Evolutionary conservation across 2,329 filamentous ascomycete species (phyloP).

Genomic region (Plectosphaerella plurivora): DNA sequence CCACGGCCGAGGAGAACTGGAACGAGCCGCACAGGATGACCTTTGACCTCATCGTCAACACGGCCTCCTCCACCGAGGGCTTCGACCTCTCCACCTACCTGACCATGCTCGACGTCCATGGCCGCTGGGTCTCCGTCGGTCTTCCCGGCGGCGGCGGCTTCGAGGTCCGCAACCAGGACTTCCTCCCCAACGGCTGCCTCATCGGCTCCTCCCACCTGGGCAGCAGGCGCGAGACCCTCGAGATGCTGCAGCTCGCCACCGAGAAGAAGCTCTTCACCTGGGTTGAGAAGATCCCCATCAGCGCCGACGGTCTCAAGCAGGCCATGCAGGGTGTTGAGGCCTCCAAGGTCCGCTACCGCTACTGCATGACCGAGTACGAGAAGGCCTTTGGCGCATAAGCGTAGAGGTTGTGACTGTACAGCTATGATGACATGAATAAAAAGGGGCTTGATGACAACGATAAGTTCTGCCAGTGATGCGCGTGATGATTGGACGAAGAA

Average conservation of each 20-base stretch:
- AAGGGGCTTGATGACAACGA: neutral
- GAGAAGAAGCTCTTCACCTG: conserved; percentile 66
- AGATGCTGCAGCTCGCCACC: conserved; percentile 67
- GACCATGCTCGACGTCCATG: conserved; percentile 75
- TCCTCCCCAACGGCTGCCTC: conserved; percentile 69
- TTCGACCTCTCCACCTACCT: conserved; percentile 72
- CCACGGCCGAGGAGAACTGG: conserved; percentile 54
- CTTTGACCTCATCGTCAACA: conserved; percentile 76
- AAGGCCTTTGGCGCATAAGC: conserved; percentile 55
- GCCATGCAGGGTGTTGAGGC: conserved; percentile 66
- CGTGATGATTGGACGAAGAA: no score
- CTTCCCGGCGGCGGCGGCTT: conserved; percentile 74
- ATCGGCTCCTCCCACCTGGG: conserved; percentile 70
- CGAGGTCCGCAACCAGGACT: conserved; percentile 66
- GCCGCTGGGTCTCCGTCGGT: conserved; percentile 74
- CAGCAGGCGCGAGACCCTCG: conserved; percentile 63
- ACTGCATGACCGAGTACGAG: conserved; percentile 68
- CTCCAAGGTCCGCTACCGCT: conserved; percentile 70
- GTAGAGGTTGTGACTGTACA: neutral
- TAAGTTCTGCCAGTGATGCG: neutral
- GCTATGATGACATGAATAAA: conserved; percentile 2
- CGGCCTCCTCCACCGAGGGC: conserved; percentile 61
- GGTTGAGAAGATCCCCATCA: conserved; percentile 71
- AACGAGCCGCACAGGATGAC: conserved; percentile 52
- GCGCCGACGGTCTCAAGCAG: conserved; percentile 64